Evolutionary conservation across 176 grass and related monocot genomes (phyloP).

Genomic region (Rhynchospora tenuis): DNA sequence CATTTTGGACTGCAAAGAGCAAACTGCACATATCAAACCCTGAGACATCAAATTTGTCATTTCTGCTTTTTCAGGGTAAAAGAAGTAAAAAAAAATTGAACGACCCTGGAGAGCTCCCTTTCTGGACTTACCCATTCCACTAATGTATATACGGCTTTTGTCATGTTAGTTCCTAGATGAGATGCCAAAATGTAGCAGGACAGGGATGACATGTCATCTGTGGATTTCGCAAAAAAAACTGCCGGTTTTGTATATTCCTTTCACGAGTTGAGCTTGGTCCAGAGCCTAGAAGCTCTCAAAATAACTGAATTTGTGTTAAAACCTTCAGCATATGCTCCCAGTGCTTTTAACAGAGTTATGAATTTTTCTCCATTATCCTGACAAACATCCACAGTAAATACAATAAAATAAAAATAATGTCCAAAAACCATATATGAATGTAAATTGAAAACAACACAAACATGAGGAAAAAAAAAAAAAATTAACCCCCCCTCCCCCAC

Average conservation of each 20-base stretch:
- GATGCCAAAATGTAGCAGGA: not conserved
- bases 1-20: not conserved
- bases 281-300: constrained; percentile 63
- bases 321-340: constrained; percentile 93
- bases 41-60: not conserved
- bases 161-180: not conserved
- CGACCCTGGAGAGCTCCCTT: constrained; percentile 19
- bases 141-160: not conserved
- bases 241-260: constrained; percentile 3
- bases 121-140: not conserved
- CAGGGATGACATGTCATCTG: not conserved
- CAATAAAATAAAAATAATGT: not conserved
- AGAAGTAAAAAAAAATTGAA: constrained; percentile 8
- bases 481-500: too few species aligned
- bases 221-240: not conserved
- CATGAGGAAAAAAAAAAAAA: too few species aligned
- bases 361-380: constrained; percentile 89
- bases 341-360: constrained; percentile 60
- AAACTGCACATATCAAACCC: not conserved
- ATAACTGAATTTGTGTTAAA: constrained; percentile 72
- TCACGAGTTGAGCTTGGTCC: constrained; percentile 59
- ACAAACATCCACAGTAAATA: not conserved
- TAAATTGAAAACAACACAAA: not conserved
- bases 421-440: not conserved
- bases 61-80: not conserved